Percentiles rank a stretch among this genome's conserved stretches.
Evolutionary conservation across 1,139 yeast genomes (phyloP).

Genomic region (Geotrichum aggregatum): DNA sequence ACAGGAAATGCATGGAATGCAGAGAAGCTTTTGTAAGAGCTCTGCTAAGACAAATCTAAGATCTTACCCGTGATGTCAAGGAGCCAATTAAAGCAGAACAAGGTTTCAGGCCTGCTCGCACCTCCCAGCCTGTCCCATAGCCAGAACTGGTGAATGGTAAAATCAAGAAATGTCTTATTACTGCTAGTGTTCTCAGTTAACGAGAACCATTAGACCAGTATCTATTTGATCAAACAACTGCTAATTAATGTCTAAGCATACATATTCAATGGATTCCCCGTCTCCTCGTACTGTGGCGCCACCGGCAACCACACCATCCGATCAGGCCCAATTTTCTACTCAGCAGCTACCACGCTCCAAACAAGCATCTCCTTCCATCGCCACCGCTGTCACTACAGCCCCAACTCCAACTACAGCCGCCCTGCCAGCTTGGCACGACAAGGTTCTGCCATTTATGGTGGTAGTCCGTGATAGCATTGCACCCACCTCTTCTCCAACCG

Average conservation of each 20-base stretch:
- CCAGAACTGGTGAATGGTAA: too few relatives aligned
- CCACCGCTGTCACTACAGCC: background rate
- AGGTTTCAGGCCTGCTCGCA: too few relatives aligned
- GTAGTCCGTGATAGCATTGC: slow-evolving; percentile 26
- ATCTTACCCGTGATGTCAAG: too few relatives aligned
- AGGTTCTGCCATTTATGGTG: slow-evolving; percentile 30
- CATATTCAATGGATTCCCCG: background rate
- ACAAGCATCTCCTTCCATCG: background rate
- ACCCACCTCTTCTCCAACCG: slow-evolving; percentile 2
- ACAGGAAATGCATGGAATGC: background rate
- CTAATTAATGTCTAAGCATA: too few relatives aligned
- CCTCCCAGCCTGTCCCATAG: too few relatives aligned
- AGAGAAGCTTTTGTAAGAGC: too few relatives aligned
- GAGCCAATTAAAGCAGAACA: too few relatives aligned
- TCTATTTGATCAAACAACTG: too few relatives aligned
- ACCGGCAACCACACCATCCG: background rate
- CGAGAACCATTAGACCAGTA: too few relatives aligned
- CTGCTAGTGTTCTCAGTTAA: too few relatives aligned
- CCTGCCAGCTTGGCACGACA: slow-evolving; percentile 24
- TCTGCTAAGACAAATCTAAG: too few relatives aligned
- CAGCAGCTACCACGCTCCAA: background rate
- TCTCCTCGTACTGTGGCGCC: background rate
- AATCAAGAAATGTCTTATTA: too few relatives aligned
- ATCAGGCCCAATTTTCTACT: background rate
- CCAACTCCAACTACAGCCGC: background rate